Conservation (phyloP, 371 early-diverging fungal genomes). For the Dinochytrium kinnereticum region DNA sequence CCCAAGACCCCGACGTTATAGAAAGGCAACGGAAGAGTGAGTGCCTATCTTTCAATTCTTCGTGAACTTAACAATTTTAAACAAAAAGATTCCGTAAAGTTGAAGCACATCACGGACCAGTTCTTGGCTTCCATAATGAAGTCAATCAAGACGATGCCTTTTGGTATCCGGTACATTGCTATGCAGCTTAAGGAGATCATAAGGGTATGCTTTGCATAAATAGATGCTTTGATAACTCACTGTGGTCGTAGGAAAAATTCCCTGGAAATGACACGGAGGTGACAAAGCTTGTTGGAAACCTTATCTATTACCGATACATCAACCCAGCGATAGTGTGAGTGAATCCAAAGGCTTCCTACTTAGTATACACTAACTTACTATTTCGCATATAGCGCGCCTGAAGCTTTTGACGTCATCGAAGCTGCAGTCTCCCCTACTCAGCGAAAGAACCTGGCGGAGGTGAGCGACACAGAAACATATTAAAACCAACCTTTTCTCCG, state of each 20-base stretch:
- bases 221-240: background rate
- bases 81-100: slow-evolving; percentile 71
- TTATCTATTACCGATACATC: slow-evolving; percentile 96
- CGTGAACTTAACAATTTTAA: background rate
- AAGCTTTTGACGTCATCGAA: slow-evolving; percentile 94
- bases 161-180: slow-evolving; percentile 95
- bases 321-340: slow-evolving; percentile 96
- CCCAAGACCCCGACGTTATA: slow-evolving; percentile 84
- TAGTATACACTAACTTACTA: slow-evolving; percentile 5
- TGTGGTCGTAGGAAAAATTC: slow-evolving; percentile 70
- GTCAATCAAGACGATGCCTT: slow-evolving; percentile 87
- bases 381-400: slow-evolving; percentile 86
- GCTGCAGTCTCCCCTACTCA: slow-evolving; percentile 77
- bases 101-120: slow-evolving; percentile 76
- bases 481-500: background rate
- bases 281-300: slow-evolving; percentile 85
- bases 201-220: slow-evolving; percentile 42
- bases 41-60: background rate
- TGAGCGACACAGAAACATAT: slow-evolving; percentile 6
- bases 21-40: slow-evolving; percentile 72
- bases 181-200: slow-evolving; percentile 80
- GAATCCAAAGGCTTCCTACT: background rate
- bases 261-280: slow-evolving; percentile 78
- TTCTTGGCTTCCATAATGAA: slow-evolving; percentile 81
- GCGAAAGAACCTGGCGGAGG: slow-evolving; percentile 93